Percentiles rank a stretch among this genome's conserved stretches.
Evolutionary conservation across 495 filamentous ascomycete genomes (phyloP).

Genomic region (Choiromyces venosus): DNA sequence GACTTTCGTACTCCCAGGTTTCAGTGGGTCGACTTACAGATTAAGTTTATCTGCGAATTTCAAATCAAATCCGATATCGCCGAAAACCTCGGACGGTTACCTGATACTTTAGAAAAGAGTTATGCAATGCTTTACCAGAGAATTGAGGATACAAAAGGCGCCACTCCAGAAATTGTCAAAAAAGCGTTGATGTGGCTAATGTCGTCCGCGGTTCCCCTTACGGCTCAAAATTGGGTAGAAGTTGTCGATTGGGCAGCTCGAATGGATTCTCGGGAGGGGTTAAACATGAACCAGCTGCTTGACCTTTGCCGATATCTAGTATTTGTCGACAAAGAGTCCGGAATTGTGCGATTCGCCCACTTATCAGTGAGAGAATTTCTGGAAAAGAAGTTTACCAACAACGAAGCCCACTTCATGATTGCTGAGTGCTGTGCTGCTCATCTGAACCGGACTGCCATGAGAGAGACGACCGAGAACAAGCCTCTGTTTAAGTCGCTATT

Average conservation of each 20-base stretch:
- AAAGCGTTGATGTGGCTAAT: slow-evolving; percentile 12
- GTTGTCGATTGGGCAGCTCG: neutral
- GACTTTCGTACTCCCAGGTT: too few species aligned
- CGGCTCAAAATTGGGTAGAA: neutral
- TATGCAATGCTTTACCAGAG: slow-evolving; percentile 39
- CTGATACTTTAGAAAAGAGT: slow-evolving; percentile 31
- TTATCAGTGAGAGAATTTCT: slow-evolving; percentile 6
- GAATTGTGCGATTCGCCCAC: slow-evolving; percentile 9
- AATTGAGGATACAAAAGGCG: slow-evolving; percentile 1
- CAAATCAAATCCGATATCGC: slow-evolving; percentile 27
- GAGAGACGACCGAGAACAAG: too few species aligned
- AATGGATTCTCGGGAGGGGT: neutral
- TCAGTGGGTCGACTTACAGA: slow-evolving; percentile 43
- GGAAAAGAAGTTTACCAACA: too few species aligned
- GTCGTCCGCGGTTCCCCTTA: slow-evolving; percentile 7
- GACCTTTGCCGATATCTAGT: slow-evolving; percentile 5
- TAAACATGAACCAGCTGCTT: neutral
- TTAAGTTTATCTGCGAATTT: slow-evolving; percentile 40
- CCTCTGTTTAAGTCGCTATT: too few species aligned
- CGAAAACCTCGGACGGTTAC: slow-evolving; percentile 36
- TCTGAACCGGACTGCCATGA: too few species aligned
- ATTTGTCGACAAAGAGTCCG: neutral
- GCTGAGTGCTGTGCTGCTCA: too few species aligned
- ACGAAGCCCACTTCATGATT: too few species aligned
- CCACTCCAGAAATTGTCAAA: neutral